A percentile compares a stretch with the other conserved stretches of the same genome.
These are phyloP conservation scores for Zancudomyces culisetae DNA, from an alignment of 371 early-diverging fungal species.

Conservation along the genomic window DNA sequence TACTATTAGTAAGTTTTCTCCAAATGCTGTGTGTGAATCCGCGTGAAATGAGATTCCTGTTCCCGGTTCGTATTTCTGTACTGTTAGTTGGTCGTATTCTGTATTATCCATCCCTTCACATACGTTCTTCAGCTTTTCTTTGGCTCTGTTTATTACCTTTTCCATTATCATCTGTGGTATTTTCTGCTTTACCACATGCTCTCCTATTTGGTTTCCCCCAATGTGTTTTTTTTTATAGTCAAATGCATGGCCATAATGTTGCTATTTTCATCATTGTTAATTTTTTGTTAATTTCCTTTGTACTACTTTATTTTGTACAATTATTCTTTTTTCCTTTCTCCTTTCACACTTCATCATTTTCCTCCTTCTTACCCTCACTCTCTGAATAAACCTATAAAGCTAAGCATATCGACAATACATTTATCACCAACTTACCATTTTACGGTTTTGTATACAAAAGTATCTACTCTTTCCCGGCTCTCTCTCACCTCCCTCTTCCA, in stretches of 20 bases:
- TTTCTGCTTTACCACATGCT: constrained; percentile 4
- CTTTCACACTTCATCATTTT: too few species aligned
- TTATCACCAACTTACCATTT: too few species aligned
- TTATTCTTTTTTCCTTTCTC: too few species aligned
- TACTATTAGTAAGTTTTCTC: constrained; percentile 18
- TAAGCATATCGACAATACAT: too few species aligned
- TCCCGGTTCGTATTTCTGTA: constrained; percentile 30
- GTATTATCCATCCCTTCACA: too few species aligned
- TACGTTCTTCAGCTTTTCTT: constrained; percentile 1
- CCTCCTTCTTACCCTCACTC: too few species aligned
- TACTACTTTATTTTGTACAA: too few species aligned
- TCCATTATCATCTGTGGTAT: constrained; percentile 19
- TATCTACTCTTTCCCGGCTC: constrained; percentile 8
- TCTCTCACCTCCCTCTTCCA: background rate
- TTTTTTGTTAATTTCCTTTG: too few species aligned
- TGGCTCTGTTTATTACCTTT: constrained; percentile 12
- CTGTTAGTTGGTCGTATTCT: constrained; percentile 28
- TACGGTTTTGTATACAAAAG: constrained; percentile 21
- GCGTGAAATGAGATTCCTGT: constrained; percentile 32
- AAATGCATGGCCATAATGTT: constrained; percentile 27
- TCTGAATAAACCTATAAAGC: too few species aligned
- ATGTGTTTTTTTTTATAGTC: constrained; percentile 26
- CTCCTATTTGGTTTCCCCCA: constrained; percentile 5
- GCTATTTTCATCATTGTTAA: too few species aligned
- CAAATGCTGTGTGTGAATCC: constrained; percentile 29